Conservation (phyloP, 257 asterid genomes). For the Henckelia pumila region DNA sequence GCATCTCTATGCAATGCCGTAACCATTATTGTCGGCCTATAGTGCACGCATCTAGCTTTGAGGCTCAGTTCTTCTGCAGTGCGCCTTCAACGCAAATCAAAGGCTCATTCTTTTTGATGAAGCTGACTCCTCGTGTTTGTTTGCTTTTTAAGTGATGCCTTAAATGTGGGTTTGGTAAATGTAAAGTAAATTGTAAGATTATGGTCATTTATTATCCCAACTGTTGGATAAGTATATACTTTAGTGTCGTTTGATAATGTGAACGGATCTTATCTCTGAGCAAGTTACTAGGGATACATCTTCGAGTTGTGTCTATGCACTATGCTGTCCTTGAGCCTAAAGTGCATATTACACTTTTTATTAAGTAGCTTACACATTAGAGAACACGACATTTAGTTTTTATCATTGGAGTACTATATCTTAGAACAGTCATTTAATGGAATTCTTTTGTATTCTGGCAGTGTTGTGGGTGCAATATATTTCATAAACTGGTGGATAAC, state of each 20-base stretch:
- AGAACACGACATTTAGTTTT: not conserved
- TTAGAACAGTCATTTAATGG: not conserved
- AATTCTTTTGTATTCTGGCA: slow-evolving; percentile 20
- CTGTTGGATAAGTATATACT: not conserved
- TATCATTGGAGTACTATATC: too few relatives aligned
- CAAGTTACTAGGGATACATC: not conserved
- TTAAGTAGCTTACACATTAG: not conserved
- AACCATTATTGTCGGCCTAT: not conserved
- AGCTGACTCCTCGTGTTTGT: not conserved
- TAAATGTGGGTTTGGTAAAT: not conserved
- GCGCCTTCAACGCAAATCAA: not conserved
- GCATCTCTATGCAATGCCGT: not conserved
- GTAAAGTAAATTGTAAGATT: too few relatives aligned
- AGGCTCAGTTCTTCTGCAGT: not conserved
- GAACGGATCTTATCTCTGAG: not conserved
- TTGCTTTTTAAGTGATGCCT: not conserved
- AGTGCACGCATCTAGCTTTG: not conserved
- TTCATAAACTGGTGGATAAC: slow-evolving; percentile 93
- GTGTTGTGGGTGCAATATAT: slow-evolving; percentile 98
- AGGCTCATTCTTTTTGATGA: not conserved
- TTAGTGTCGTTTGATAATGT: not conserved
- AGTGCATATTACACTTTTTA: not conserved
- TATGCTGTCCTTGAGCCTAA: not conserved
- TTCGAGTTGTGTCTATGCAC: not conserved
- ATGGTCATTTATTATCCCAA: too few relatives aligned